These are phyloP conservation scores for Coprinopsis marcescibilis DNA, from an alignment of 768 basidiomycete genomes.

Conservation along the genomic window DNA sequence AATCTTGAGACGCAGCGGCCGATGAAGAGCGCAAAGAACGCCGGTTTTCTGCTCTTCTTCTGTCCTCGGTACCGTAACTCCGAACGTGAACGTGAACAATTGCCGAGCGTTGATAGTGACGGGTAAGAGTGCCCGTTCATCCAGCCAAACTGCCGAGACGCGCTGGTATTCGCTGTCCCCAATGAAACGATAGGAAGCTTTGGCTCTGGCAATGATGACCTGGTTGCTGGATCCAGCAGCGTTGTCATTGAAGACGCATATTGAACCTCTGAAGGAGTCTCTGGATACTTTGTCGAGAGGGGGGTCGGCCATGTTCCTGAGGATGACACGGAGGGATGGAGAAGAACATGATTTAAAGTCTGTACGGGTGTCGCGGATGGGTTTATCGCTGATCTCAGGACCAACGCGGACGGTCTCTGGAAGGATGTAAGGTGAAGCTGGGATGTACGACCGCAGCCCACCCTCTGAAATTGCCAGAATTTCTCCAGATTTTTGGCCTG, in stretches of 20 bases:
- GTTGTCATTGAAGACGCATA: conserved; percentile 35
- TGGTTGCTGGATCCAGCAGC: conserved; percentile 24
- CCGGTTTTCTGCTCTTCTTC: conserved; percentile 27
- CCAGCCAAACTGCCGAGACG: conserved; percentile 21
- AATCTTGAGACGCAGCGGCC: conserved; percentile 32
- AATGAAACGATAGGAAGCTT: conserved; percentile 29
- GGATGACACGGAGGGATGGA: conserved; percentile 24
- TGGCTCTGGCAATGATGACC: conserved; percentile 28
- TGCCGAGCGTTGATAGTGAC: neutral
- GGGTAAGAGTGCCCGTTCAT: conserved; percentile 20
- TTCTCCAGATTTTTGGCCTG: conserved; percentile 30
- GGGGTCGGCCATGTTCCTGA: conserved; percentile 30
- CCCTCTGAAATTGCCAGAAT: conserved; percentile 29
- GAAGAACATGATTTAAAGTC: conserved; percentile 33
- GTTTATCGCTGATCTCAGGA: conserved; percentile 26
- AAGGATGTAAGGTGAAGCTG: conserved; percentile 26
- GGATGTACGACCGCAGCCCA: conserved; percentile 30
- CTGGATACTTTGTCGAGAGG: conserved; percentile 22
- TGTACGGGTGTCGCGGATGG: conserved; percentile 25
- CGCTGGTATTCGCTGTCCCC: conserved; percentile 29
- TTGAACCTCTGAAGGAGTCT: conserved; percentile 28
- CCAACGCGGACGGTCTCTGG: conserved; percentile 27
- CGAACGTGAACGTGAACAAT: conserved; percentile 24
- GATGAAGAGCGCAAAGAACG: conserved; percentile 26
- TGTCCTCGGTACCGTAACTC: conserved; percentile 25